phyloP scores from a whole-genome alignment of 2,329 filamentous ascomycete species.

The Helotiales sp. region DNA sequence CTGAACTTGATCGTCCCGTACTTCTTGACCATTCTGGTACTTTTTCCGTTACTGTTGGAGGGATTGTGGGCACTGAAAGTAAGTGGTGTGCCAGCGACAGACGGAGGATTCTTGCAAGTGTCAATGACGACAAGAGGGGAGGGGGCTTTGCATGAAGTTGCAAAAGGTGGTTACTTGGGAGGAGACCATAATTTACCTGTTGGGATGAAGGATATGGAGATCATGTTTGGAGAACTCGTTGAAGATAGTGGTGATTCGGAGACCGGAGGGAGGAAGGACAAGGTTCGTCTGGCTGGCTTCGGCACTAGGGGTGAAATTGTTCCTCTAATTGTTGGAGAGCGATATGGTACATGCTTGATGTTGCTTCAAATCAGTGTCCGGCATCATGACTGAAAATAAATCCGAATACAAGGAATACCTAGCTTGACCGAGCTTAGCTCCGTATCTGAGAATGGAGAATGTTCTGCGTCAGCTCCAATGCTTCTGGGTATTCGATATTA shows the following conservation, averaged over 20 bases:
- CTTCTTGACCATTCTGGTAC: not conserved
- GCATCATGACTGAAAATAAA: no score
- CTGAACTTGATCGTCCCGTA: conserved; percentile 10
- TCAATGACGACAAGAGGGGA: conserved; percentile 4
- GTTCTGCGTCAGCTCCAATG: no score
- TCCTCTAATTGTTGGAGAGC: not conserved
- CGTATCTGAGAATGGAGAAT: no score
- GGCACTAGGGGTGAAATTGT: not conserved
- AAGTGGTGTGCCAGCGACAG: conserved; percentile 7
- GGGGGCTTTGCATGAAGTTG: not conserved
- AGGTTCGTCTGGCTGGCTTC: not conserved
- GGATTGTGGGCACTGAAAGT: not conserved
- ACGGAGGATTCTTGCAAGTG: conserved; percentile 8
- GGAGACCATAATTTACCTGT: conserved; percentile 7
- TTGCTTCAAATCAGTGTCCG: no score
- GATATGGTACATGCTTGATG: no score
- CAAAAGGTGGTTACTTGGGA: conserved; percentile 4
- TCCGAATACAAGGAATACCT: no score
- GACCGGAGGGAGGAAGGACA: no score
- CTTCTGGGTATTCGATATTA: no score
- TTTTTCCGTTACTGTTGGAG: not conserved
- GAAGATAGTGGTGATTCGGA: not conserved
- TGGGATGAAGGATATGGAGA: conserved; percentile 6
- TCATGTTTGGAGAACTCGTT: conserved; percentile 7
- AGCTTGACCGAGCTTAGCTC: no score